phyloP scores from a whole-genome alignment of 177 flowering plant species.

The Vitis hybrid region DNA sequence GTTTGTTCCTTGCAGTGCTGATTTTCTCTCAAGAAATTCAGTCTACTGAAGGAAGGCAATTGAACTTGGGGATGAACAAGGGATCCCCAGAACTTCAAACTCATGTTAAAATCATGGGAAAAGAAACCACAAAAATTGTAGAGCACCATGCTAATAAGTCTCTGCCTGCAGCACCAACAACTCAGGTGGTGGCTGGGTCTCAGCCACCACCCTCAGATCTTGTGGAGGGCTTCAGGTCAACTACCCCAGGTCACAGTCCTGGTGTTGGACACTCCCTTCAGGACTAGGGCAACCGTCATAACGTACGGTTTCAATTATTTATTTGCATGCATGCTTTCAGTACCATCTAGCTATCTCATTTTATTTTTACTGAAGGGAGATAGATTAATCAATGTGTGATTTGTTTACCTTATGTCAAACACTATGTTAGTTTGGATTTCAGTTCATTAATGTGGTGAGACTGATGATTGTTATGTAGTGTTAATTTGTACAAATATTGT shows the following conservation, averaged over 20 bases:
- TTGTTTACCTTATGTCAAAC: too few species aligned
- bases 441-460: too few species aligned
- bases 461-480: too few species aligned
- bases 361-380: too few species aligned
- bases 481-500: too few species aligned
- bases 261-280: slow-evolving; percentile 29
- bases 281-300: too few species aligned
- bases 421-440: too few species aligned
- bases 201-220: slow-evolving; percentile 20
- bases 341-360: too few species aligned
- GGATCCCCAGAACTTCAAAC: neutral
- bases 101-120: neutral
- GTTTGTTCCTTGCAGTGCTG: slow-evolving; percentile 15
- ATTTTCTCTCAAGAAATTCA: slow-evolving; percentile 19
- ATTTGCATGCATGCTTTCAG: too few species aligned
- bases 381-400: too few species aligned
- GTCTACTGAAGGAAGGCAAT: slow-evolving; percentile 31
- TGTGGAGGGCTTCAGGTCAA: slow-evolving; percentile 30
- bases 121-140: slow-evolving; percentile 1
- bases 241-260: slow-evolving; percentile 29
- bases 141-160: neutral
- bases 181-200: neutral
- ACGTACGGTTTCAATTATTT: too few species aligned
- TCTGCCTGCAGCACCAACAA: slow-evolving; percentile 8
- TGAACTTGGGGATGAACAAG: slow-evolving; percentile 12